Conservation (phyloP, 768 basidiomycete genomes). For the Dendrothele bispora region DNA sequence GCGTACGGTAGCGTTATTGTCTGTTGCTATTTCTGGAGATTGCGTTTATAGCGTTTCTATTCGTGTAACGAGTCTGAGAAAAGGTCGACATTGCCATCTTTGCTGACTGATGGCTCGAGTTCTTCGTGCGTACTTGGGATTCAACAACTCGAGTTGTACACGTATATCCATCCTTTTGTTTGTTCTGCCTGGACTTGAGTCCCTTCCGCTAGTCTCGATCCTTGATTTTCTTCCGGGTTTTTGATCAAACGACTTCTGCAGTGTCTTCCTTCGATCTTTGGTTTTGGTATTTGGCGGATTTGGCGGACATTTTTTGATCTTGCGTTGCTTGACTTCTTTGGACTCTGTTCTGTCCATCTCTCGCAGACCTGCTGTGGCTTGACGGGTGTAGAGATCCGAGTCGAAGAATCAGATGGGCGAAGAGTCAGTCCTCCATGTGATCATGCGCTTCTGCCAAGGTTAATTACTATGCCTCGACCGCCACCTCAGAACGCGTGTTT, state of each 20-base stretch:
- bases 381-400: constrained; percentile 39
- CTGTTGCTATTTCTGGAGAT: too few species aligned
- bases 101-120: constrained; percentile 57
- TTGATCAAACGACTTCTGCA: too few species aligned
- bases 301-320: background rate
- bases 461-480: constrained; percentile 33
- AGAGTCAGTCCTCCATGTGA: constrained; percentile 34
- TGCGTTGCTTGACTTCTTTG: background rate
- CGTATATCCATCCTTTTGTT: constrained; percentile 55
- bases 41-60: constrained; percentile 51
- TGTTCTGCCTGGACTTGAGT: constrained; percentile 55
- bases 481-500: constrained; percentile 33
- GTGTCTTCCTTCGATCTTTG: too few species aligned
- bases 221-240: too few species aligned
- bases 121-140: constrained; percentile 57
- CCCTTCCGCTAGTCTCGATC: too few species aligned
- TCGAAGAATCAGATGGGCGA: constrained; percentile 37
- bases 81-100: constrained; percentile 49
- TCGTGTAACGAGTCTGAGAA: constrained; percentile 58
- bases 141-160: too few species aligned
- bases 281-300: too few species aligned
- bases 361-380: constrained; percentile 37
- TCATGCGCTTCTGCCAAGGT: constrained; percentile 40
- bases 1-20: background rate
- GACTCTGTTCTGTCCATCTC: background rate